Evolutionary conservation across 2,329 filamentous ascomycete species (phyloP), one percentile per base, ranked within the genome.

Genomic region (Magnaporthales sp.): DNA sequence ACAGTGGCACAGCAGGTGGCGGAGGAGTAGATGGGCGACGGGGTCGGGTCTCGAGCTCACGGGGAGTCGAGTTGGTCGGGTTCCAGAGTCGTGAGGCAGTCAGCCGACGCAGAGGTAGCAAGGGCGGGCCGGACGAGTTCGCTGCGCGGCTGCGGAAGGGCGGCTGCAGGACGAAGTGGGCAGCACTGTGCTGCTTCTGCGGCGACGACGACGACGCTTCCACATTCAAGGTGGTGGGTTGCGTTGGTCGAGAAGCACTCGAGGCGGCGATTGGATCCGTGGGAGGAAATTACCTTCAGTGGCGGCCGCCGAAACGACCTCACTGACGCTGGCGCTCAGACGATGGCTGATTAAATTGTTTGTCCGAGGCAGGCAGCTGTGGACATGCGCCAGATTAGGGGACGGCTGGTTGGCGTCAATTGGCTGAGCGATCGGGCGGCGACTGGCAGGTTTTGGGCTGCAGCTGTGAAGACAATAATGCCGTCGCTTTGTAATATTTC

Each of bases 41-140:
- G 68, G 74, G 66, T 79, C 77, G 60, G 71, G 65, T 46, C 15
- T 46, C 38, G 38, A 46, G 54, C 54, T 60, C 56, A 11, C 24
- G 26, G 56, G 56, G 56, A 26, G 56, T 60, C 56, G 56, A 87
- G 73, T 87, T 87, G 67, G 83, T 83, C 27, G 85, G 85, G 71
- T 87, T 87, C 85, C 85, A 87, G 70, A 87, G 82, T 46, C 84
- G 83, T 62, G 81, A 80, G 26, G 82, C 78, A 4, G 80, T 78
- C 31, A 80, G 76, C 31, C 77, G 79, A 65, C 76, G 78, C 63
- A 78, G 74, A 29, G 78, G 77, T 32, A 70, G 75, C 29, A 74
- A 73, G 24, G 69, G 64, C 9, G 8, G 69, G 67, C 30, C 72
- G 68, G 54, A 72, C 62, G 70, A 69, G 22, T 71, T 67, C 60